Base-by-base conservation (phyloP, 108 stramenopile species). In the Skeletonema grethae region DNA sequence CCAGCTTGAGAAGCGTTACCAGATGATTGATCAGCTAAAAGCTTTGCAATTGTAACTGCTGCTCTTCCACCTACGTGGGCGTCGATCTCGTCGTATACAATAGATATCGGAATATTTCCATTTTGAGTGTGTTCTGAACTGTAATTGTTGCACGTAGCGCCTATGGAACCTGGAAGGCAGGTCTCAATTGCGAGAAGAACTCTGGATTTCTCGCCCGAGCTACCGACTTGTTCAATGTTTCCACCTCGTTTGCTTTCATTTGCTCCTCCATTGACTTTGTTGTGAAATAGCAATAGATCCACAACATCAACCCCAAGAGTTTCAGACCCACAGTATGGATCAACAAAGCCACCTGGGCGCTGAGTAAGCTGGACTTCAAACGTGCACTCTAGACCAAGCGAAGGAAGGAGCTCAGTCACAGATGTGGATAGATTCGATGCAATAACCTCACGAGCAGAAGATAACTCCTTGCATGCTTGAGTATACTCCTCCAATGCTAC, bases 61-160 rank as follows among this genome's bases (percentile, higher is more conserved):
- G 93, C 90, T n/a, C 87, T 57, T 29, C 93, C 93, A 34, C 93
- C 93, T 30, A 94, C 90, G 70, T 94, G 93, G 28, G 90, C 88
- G 75, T 94, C 93, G 53, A 94, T 94, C 64, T 94, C 93, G 65
- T 94, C 93, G 61, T 91, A 94, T 15, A 94, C 77, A 12, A 94
- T 88, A 34, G 88, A 72, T 4, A 91, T 80, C 4, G 92, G 90
- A 62, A 71, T 73, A 8, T 45, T 62, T n/a, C 18, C 39, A 66
- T 50, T 55, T 67, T 39, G 57, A 43, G 32, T 67, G 53, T 65
- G 57, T 30, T 45, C 41, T 36, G 57, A 34, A 25, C 39, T 43
- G 29, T 36, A 70, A 30, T 69, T 48, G 55, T 74, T 75, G 55
- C 87, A 86, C 3, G 75, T 61, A 22, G 86, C 80, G 31, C 86